phyloP scores from a whole-genome alignment of 2,329 filamentous ascomycete species.

The Botryotinia globosa region DNA sequence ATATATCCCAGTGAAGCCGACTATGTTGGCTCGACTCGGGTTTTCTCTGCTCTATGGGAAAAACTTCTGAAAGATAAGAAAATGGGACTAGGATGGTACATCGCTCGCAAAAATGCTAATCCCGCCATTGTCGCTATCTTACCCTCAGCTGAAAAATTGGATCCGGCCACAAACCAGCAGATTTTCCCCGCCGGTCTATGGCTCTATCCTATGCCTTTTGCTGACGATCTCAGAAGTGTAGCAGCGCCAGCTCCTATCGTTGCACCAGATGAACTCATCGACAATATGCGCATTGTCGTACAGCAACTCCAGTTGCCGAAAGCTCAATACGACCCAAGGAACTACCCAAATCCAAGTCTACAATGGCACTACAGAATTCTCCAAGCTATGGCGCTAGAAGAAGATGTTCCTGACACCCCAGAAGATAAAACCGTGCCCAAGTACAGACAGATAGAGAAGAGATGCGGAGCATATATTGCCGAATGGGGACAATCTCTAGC shows the following conservation, averaged over 20 bases:
- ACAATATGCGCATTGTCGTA: conserved; percentile 77
- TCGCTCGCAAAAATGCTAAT: conserved; percentile 75
- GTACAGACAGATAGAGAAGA: conserved; percentile 78
- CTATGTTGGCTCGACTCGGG: conserved; percentile 85
- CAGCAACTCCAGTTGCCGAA: conserved; percentile 78
- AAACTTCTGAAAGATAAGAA: conserved; percentile 79
- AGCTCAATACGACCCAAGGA: conserved; percentile 76
- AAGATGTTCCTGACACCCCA: conserved; percentile 71
- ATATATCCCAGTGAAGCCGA: conserved; percentile 92
- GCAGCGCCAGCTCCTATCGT: conserved; percentile 55
- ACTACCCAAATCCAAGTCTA: conserved; percentile 86
- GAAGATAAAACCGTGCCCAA: conserved; percentile 81
- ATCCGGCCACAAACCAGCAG: conserved; percentile 64
- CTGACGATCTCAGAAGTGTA: conserved; percentile 78
- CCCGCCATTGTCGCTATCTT: conserved; percentile 80
- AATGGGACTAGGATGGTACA: conserved; percentile 85
- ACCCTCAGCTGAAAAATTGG: conserved; percentile 65
- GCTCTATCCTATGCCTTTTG: conserved; percentile 83
- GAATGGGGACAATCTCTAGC: conserved; percentile 73
- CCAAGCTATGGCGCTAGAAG: conserved; percentile 85
- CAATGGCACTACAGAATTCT: conserved; percentile 98
- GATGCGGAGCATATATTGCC: conserved; percentile 73
- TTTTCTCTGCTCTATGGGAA: conserved; percentile 87
- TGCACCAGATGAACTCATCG: conserved; percentile 68
- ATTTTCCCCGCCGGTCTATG: conserved; percentile 80